Base-by-base conservation (phyloP, 2,329 filamentous ascomycete species). In the Aspergillus terreus region DNA sequence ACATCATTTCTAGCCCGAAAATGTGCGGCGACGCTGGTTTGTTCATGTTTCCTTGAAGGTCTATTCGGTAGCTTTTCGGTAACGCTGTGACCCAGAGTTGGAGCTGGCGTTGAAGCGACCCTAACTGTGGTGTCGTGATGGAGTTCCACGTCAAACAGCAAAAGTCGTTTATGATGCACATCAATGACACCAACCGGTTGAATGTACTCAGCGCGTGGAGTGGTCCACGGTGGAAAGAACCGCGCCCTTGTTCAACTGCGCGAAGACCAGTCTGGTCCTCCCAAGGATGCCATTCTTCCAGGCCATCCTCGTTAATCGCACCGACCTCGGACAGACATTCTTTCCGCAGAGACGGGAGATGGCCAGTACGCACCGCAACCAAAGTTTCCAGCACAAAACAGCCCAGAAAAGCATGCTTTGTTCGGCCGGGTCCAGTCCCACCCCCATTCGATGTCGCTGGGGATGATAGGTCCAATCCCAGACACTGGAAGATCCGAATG, bases 221-320 rank as follows among this genome's bases (percentile, higher is more conserved):
- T 4, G 72, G 73, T 10, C 71, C 68, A 15, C 67, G 66, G 33
- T 65, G 65, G 49, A 70, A 69, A 6, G 64, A 59, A 23, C 60
- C 57, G 3, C 60, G 61, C 19, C 61, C 56, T 23, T 59, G 54
- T 32, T 63, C 60, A 44, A 56, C 50, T 21, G 62, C 58, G 50
- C 63, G 55, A 54, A 72, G 55, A 19, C 67, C 63, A 38, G 72
- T 70, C 56, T 71, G 67, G 23, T 83, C 80, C 15, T 77, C 76
- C 87, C 87, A 90, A 1, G 84, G 82, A 57, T 87, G 83, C 86
- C 86, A 90, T 70, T 90, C 86, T 61, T 90, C 87, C 17, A 86
- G 71, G 1, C 84, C 84, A 58, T 87, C 83, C 65, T 88, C 84
- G 23, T 82, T 76, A 2, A 87, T 71, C 2, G 71, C 67, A 9